phyloP scores from a whole-genome alignment of 352 stramenopile genomes.

The Phytophthora rubi region DNA sequence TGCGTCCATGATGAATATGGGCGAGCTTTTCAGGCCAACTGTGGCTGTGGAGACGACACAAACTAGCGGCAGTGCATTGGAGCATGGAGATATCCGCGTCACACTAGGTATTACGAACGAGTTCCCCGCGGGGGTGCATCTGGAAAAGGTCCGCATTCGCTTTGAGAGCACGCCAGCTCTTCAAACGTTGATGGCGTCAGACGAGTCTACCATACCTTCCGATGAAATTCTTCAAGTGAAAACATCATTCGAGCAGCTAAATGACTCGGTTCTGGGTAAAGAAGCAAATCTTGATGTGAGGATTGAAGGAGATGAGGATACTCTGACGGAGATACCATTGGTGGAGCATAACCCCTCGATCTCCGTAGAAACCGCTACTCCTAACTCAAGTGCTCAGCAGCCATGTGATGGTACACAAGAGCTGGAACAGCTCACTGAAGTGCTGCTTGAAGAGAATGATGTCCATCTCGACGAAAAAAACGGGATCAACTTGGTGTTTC shows the following conservation, averaged over 20 bases:
- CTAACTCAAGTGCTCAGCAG: neutral
- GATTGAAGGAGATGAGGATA: neutral
- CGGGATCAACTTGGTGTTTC: slow-evolving; percentile 56
- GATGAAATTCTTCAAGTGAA: neutral
- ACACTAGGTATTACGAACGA: slow-evolving; percentile 61
- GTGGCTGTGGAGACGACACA: slow-evolving; percentile 68
- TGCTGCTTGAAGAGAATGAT: slow-evolving; percentile 60
- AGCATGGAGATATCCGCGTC: slow-evolving; percentile 67
- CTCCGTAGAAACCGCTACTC: neutral
- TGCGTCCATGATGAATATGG: slow-evolving; percentile 52
- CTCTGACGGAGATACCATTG: neutral
- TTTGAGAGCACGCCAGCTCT: slow-evolving; percentile 31
- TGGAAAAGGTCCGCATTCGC: slow-evolving; percentile 59
- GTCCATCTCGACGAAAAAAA: slow-evolving; percentile 70
- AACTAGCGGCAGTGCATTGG: slow-evolving; percentile 41
- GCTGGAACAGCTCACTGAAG: slow-evolving; percentile 3
- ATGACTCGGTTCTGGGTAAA: slow-evolving; percentile 8
- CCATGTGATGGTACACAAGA: neutral
- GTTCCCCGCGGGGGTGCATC: slow-evolving; percentile 61
- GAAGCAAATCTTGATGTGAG: neutral
- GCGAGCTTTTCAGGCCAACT: slow-evolving; percentile 55
- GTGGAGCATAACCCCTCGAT: neutral
- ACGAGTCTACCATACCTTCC: neutral
- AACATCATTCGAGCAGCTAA: neutral
- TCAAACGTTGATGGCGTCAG: neutral